Conservation (phyloP, 2,329 filamentous ascomycete species). For the Byssochlamys sp. region DNA sequence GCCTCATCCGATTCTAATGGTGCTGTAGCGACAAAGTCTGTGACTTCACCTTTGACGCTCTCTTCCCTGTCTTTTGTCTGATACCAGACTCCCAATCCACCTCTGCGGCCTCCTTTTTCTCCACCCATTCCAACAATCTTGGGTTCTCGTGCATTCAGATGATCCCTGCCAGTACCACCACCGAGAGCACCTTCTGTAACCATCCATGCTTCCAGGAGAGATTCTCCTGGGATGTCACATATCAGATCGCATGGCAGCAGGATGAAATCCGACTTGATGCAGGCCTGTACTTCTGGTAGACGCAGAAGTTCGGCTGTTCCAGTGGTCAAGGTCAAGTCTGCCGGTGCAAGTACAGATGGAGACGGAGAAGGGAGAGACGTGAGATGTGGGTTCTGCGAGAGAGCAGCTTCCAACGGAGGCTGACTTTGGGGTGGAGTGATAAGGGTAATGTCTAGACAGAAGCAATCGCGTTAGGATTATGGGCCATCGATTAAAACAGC, state of each 20-base stretch:
- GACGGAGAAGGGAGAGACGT: constrained; percentile 41
- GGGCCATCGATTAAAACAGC: neutral
- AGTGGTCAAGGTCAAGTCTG: constrained; percentile 67
- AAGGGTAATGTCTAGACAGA: constrained; percentile 35
- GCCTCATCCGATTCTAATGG: constrained; percentile 48
- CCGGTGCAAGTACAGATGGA: constrained; percentile 65
- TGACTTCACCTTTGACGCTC: constrained; percentile 78
- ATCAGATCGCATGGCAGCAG: constrained; percentile 88
- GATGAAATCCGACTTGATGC: constrained; percentile 76
- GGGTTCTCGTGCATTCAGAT: constrained; percentile 28
- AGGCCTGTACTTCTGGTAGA: constrained; percentile 67
- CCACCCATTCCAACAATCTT: constrained; percentile 43
- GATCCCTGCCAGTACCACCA: constrained; percentile 44
- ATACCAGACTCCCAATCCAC: constrained; percentile 84
- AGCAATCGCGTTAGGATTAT: neutral
- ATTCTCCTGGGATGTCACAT: constrained; percentile 75
- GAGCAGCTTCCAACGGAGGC: constrained; percentile 36
- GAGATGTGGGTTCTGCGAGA: constrained; percentile 42
- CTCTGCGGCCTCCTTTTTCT: constrained; percentile 54
- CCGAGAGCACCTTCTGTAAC: constrained; percentile 63
- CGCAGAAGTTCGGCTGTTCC: constrained; percentile 83
- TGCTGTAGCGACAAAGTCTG: constrained; percentile 77
- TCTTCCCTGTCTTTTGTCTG: constrained; percentile 64
- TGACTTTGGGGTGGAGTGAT: constrained; percentile 38
- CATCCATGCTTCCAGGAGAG: constrained; percentile 86